A percentile compares a stretch with the other conserved stretches of the same genome.
These are phyloP conservation scores for Ceratopteris richardii DNA, from an alignment of 75 land plant genomes.

Conservation along the genomic window DNA sequence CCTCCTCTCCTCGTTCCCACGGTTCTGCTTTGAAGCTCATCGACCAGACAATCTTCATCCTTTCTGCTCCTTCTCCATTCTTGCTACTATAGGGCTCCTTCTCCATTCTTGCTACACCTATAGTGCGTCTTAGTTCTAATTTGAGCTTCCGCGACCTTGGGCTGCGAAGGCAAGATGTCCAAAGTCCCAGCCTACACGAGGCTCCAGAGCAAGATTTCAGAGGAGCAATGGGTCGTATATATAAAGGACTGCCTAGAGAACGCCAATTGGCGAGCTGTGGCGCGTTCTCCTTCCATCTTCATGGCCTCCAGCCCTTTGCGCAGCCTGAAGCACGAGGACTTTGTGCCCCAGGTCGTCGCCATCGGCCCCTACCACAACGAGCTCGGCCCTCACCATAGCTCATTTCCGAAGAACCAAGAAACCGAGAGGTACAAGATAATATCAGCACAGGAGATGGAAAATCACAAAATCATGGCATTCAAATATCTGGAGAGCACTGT, in stretches of 20 bases:
- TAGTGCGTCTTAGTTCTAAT: no score
- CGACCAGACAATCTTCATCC: no score
- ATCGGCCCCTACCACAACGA: slow-evolving; percentile 42
- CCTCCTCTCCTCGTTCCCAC: no score
- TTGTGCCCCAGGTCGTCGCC: slow-evolving; percentile 45
- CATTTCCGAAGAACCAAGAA: slow-evolving; percentile 31
- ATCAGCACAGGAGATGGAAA: slow-evolving; percentile 26
- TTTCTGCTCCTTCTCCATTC: no score
- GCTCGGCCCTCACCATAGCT: slow-evolving; percentile 50
- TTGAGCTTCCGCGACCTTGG: no score
- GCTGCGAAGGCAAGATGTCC: no score
- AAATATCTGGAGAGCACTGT: background rate
- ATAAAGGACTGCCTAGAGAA: background rate
- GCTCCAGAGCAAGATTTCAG: no score
- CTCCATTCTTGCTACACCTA: no score
- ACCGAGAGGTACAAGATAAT: slow-evolving; percentile 52
- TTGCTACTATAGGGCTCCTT: no score
- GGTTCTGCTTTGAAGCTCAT: no score
- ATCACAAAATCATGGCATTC: slow-evolving; percentile 3
- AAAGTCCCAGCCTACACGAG: no score
- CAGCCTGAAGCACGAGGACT: slow-evolving; percentile 27
- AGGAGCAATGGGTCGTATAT: background rate
- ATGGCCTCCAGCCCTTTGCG: slow-evolving; percentile 38
- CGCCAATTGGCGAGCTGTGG: background rate
- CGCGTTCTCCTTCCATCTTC: slow-evolving; percentile 30